Base-by-base conservation (phyloP, 306 rosid genomes). In the Prunus fruticosa region DNA sequence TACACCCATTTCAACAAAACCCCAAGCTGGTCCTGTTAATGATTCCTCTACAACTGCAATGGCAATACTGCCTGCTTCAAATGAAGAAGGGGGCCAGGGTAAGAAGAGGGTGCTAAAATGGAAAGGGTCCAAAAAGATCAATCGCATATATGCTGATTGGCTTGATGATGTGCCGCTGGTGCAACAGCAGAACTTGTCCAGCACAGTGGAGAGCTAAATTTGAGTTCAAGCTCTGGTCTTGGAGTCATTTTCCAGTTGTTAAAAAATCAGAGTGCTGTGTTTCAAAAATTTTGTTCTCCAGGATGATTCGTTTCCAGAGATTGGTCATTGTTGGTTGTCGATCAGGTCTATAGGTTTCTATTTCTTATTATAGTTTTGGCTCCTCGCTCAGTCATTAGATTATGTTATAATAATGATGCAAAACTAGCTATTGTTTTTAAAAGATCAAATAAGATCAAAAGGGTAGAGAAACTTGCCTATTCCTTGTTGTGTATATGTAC, bases 91-190 rank as follows among this genome's bases (percentile, higher is more conserved):
- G 56, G 92, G 72, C 49, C 82, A 83, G 79, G 79, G 63, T 0
- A 85, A 89, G 86, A 88, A 78, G 77, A 46, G 76, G 32, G 75
- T 89, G 27, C 74, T 87, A 46, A 89, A 83, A 86, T 91, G 93
- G 98, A 92, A 91, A 76, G 87, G 84, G 45, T 77, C 67, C 56
- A 92, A 87, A 88, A 92, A 94, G 91, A 87, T 92, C 72, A 86
- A 92, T 64, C 90, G 83, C 15, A 92, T 92, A 71, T 96, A 96
- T 77, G 99, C 78, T 3, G 99, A 96, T 60, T 96, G 99, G 99
- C 92, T 91, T 12, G 96, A 93, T 38, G 98, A 93, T 79, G 27
- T 86, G 15, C 98, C 97, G 7, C 90, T 87, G 5, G 72, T 25
- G 69, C 27, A 28, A 22, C 67, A 63, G 46, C 81, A 64, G 60